A percentile compares a stretch with the other conserved stretches of the same genome.
Evolutionary conservation across 352 stramenopile genomes (phyloP).

Genomic region (Phytophthora foliorum): DNA sequence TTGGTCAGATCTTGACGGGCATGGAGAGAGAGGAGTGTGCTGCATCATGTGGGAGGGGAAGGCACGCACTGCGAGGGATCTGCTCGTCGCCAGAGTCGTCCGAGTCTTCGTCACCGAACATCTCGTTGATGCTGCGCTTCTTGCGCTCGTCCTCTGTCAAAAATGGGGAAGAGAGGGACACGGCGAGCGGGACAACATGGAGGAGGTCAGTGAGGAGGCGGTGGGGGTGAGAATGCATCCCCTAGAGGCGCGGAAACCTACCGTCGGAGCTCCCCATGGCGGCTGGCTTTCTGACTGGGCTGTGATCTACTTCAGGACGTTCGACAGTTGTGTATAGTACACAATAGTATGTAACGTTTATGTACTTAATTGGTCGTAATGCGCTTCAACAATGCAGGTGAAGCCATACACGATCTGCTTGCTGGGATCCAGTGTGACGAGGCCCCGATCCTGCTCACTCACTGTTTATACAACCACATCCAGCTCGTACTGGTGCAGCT

Average conservation of each 20-base stretch:
- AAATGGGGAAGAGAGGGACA: not conserved
- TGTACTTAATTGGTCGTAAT: not conserved
- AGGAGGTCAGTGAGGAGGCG: conserved; percentile 6
- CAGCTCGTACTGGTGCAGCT: too few relatives aligned
- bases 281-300: conserved; percentile 1
- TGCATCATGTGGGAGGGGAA: not conserved
- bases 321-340: not conserved
- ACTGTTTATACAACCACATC: not conserved
- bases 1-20: not conserved
- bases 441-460: too few relatives aligned
- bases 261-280: conserved; percentile 68
- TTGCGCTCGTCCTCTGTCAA: conserved; percentile 78
- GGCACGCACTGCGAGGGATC: conserved; percentile 56
- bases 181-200: not conserved
- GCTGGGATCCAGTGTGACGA: too few relatives aligned
- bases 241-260: conserved; percentile 33
- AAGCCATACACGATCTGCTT: too few relatives aligned
- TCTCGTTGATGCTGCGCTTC: conserved; percentile 90
- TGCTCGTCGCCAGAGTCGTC: conserved; percentile 74
- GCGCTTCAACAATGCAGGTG: too few relatives aligned
- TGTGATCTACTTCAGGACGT: conserved; percentile 7
- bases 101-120: conserved; percentile 89
- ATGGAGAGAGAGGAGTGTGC: not conserved
- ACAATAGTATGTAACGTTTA: not conserved
- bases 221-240: not conserved